Conservation (phyloP, 495 filamentous ascomycete species). For the Penicillium verhagenii region DNA sequence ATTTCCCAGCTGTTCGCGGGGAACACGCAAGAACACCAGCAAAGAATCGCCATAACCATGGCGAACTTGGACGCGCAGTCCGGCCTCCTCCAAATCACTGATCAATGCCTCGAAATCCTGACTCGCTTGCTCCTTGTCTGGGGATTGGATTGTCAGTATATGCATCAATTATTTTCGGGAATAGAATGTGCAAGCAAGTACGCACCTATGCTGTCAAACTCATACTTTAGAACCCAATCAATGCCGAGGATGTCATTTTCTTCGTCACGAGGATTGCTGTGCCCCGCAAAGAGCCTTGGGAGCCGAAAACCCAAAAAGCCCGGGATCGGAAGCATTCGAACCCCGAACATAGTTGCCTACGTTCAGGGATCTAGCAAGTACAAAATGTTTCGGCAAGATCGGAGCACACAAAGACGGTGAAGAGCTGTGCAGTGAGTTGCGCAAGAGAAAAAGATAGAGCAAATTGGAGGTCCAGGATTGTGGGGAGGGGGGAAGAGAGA, state of each 20-base stretch:
- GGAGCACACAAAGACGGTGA: conserved; percentile 6
- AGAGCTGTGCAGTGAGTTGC: not conserved
- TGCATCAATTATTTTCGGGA: not conserved
- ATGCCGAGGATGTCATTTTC: conserved; percentile 41
- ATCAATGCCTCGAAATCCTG: conserved; percentile 75
- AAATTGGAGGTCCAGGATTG: conserved; percentile 1
- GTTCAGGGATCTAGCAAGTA: not conserved
- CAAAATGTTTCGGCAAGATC: not conserved
- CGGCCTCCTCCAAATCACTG: conserved; percentile 65
- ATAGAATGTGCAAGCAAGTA: not conserved
- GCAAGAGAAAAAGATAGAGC: not conserved
- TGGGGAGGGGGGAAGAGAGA: not conserved
- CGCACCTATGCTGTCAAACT: conserved; percentile 39
- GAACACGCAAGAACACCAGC: conserved; percentile 75
- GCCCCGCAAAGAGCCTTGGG: no score
- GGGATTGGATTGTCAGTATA: conserved; percentile 13
- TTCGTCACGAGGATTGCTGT: conserved; percentile 19
- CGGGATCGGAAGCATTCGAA: no score
- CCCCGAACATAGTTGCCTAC: not conserved
- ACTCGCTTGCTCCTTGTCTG: conserved; percentile 66
- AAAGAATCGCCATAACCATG: conserved; percentile 72
- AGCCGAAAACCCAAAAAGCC: no score
- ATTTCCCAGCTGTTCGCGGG: conserved; percentile 38
- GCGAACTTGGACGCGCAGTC: conserved; percentile 81
- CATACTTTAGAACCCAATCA: conserved; percentile 45